Evolutionary conservation across 768 basidiomycete species (phyloP), one percentile per base, ranked within the genome.

Genomic region (Tylopilus intermedius): DNA sequence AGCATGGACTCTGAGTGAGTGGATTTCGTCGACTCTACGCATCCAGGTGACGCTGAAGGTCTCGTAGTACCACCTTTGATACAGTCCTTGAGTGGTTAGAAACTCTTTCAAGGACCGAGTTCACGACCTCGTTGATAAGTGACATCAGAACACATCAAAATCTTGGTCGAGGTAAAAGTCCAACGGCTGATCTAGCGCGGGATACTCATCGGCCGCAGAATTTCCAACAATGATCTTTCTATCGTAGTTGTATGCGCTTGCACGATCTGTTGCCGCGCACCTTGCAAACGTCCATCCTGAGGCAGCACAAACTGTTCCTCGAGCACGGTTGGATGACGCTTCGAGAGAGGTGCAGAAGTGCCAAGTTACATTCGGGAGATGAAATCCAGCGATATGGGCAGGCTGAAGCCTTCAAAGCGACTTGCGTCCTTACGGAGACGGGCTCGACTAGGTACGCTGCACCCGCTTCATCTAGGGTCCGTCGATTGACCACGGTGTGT

Each of bases 211-310:
- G 33, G 21, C 54, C 30, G 29, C 49, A 69, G 68, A 71, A 30
- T 69, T 69, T 50, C 70, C 68, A 3, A 67, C 74, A 7, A 65
- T 68, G 33, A 71, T 73, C 15, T 81, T 83, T 57, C 58, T 81
- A n/a, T 75, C 78, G 26, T 77, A 80, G 39, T 61, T 82, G 4
- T 74, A 74, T 53, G 69, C 71, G 29, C 67, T 82, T 26, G 70
- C 67, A 9, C 68, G 71, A 55, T 66, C 66, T 21, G 65, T 72
- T 18, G 57, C 62, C 10, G 65, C 67, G 44, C 55, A 57, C 21
- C 6, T 47, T 11, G 45, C 60, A n/a, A 43, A 54, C 10, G 44
- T 57, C 10, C 30, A 56, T 30, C 49, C 57, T 5, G 57, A 54
- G 4, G 49, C n/a, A 21, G 4, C 35, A 5, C 37, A 44, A 8